phyloP scores from a whole-genome alignment of 225 moss, liverwort and hornwort genomes.

The Pleurozium schreberi region DNA sequence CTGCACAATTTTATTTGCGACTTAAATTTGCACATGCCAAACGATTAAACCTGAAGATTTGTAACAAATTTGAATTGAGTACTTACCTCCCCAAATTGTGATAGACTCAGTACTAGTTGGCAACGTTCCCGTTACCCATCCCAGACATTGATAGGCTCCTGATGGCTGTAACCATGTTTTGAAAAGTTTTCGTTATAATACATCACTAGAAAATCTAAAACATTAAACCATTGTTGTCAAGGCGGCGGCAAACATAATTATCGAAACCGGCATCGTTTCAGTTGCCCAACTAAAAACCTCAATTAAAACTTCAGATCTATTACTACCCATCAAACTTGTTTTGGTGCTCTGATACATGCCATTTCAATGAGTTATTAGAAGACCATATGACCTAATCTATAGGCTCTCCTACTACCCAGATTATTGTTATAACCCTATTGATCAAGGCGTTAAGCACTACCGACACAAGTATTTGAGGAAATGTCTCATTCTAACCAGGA shows the following conservation, averaged over 20 bases:
- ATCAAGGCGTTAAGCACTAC: not conserved
- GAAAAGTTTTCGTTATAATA: not conserved
- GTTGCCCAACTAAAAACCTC: not conserved
- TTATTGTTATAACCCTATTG: not conserved
- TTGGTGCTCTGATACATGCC: not conserved
- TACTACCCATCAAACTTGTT: not conserved
- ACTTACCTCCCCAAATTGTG: slow-evolving; percentile 14
- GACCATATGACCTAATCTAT: no score
- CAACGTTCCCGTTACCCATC: not conserved
- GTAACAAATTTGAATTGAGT: not conserved
- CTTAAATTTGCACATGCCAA: not conserved
- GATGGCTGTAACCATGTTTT: not conserved
- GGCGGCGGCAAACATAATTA: not conserved
- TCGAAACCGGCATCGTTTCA: not conserved
- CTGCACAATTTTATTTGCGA: not conserved
- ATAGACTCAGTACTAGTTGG: not conserved
- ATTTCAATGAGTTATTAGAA: not conserved
- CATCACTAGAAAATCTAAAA: not conserved
- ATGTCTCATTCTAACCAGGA: not conserved
- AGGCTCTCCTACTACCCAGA: not conserved
- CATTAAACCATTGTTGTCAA: no score
- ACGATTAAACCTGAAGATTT: not conserved
- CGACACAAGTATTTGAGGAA: not conserved
- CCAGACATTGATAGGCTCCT: not conserved
- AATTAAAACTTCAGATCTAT: not conserved